These are phyloP conservation scores for Cryptosporidium sp. DNA, from an alignment of 169 alveolate genomes.

Conservation along the genomic window DNA sequence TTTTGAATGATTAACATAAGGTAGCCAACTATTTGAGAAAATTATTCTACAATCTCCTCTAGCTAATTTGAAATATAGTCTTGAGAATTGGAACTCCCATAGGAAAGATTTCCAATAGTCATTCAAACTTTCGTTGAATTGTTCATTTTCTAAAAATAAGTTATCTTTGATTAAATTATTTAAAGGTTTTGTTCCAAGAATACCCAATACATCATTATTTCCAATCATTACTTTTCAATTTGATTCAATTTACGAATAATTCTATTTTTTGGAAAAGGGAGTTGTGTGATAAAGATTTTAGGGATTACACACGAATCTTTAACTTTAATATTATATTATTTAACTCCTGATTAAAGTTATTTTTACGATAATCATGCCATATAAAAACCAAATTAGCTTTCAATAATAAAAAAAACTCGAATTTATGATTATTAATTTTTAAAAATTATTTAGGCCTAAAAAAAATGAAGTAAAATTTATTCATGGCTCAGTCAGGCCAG, in stretches of 20 bases:
- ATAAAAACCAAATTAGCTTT: not conserved
- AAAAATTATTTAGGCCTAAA: not conserved
- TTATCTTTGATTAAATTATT: slow-evolving; percentile 18
- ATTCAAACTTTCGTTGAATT: slow-evolving; percentile 14
- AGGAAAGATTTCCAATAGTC: slow-evolving; percentile 63
- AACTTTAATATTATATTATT: not conserved
- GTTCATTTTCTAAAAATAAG: not conserved
- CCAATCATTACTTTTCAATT: slow-evolving; percentile 3
- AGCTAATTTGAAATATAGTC: slow-evolving; percentile 43
- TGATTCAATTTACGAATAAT: not conserved
- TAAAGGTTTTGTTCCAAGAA: slow-evolving; percentile 33
- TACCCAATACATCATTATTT: slow-evolving; percentile 27
- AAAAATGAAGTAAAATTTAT: not conserved
- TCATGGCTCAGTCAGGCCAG: not conserved
- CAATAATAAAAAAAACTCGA: no score
- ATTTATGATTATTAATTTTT: no score
- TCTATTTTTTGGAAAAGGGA: not conserved
- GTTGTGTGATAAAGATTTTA: not conserved
- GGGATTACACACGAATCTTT: not conserved
- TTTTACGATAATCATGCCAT: not conserved
- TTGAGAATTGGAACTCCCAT: slow-evolving; percentile 72
- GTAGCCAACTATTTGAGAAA: slow-evolving; percentile 70
- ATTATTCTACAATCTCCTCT: slow-evolving; percentile 70
- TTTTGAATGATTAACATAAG: slow-evolving; percentile 39
- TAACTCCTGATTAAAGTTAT: not conserved